phyloP scores from a whole-genome alignment of 1,284 basidiomycete genomes.

The Cutaneotrichosporon curvatum region DNA sequence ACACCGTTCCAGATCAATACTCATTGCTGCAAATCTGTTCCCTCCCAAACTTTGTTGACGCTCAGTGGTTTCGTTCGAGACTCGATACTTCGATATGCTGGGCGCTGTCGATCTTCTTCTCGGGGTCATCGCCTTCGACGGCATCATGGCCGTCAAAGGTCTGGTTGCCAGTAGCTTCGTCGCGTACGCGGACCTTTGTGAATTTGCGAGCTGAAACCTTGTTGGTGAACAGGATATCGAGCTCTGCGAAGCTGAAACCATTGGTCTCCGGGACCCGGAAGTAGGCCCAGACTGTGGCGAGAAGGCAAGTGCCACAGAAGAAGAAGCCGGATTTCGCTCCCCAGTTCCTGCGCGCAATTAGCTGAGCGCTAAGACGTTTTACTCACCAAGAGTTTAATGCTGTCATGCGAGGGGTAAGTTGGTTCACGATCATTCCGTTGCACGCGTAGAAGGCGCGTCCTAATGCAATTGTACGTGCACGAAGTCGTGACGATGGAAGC shows the following conservation, averaged over 20 bases:
- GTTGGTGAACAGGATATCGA: constrained; percentile 37
- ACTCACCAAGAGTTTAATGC: constrained; percentile 14
- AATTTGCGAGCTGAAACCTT: constrained; percentile 35
- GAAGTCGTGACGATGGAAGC: constrained; percentile 15
- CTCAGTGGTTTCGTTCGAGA: too few species aligned
- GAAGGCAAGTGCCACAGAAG: constrained; percentile 4
- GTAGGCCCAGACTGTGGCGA: constrained; percentile 7
- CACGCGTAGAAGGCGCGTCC: constrained; percentile 46
- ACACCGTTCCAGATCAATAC: too few species aligned
- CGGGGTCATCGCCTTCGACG: too few species aligned
- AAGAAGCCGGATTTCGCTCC: constrained; percentile 12
- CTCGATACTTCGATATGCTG: too few species aligned
- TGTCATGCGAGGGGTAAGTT: constrained; percentile 47
- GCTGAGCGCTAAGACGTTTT: too few species aligned
- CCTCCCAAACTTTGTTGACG: too few species aligned
- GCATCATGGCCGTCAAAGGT: too few species aligned
- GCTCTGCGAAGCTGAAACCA: constrained; percentile 26
- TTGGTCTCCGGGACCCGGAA: constrained; percentile 24
- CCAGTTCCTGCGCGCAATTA: constrained; percentile 18
- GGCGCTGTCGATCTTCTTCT: too few species aligned
- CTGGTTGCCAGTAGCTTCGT: background rate
- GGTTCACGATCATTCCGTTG: constrained; percentile 36
- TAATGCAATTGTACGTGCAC: constrained; percentile 49
- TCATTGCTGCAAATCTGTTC: too few species aligned
- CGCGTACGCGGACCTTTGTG: constrained; percentile 4